Evolutionary conservation across 1,139 yeast species (phyloP).

Genomic region (Yamadazyma atmosphaerica): DNA sequence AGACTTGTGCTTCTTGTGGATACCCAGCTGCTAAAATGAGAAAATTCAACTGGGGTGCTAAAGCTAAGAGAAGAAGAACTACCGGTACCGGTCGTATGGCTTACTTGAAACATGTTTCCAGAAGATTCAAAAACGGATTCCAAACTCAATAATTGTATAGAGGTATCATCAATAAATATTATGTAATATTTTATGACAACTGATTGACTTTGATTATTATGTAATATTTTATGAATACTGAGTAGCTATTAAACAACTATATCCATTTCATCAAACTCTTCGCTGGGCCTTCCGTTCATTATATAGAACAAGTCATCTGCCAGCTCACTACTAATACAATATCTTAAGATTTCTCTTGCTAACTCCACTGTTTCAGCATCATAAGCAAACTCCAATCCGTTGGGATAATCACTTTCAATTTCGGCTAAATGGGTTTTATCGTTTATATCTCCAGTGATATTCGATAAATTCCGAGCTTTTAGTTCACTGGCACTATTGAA

Average conservation of each 20-base stretch:
- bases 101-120: slow-evolving; percentile 93
- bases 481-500: slow-evolving; percentile 46
- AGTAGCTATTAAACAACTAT: slow-evolving; percentile 12
- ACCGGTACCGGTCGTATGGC: slow-evolving; percentile 99
- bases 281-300: slow-evolving; percentile 43
- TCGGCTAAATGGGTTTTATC: slow-evolving; percentile 24
- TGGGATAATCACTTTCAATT: slow-evolving; percentile 44
- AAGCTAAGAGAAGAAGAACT: slow-evolving; percentile 99
- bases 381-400: slow-evolving; percentile 64
- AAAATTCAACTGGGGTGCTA: slow-evolving; percentile 98
- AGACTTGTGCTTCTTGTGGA: slow-evolving; percentile 98
- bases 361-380: slow-evolving; percentile 65
- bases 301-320: slow-evolving; percentile 73
- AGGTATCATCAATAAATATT: slow-evolving; percentile 9
- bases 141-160: slow-evolving; percentile 49
- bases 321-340: slow-evolving; percentile 72
- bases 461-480: slow-evolving; percentile 41
- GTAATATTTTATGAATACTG: no score
- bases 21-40: slow-evolving; percentile 99
- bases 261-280: slow-evolving; percentile 27
- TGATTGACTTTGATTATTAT: no score
- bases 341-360: slow-evolving; percentile 70
- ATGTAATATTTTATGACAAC: no score
- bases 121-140: slow-evolving; percentile 99
- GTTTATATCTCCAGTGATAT: slow-evolving; percentile 18